These are phyloP conservation scores for Penicillium rolfsii DNA, from an alignment of 2,329 filamentous ascomycete genomes.

Conservation along the genomic window DNA sequence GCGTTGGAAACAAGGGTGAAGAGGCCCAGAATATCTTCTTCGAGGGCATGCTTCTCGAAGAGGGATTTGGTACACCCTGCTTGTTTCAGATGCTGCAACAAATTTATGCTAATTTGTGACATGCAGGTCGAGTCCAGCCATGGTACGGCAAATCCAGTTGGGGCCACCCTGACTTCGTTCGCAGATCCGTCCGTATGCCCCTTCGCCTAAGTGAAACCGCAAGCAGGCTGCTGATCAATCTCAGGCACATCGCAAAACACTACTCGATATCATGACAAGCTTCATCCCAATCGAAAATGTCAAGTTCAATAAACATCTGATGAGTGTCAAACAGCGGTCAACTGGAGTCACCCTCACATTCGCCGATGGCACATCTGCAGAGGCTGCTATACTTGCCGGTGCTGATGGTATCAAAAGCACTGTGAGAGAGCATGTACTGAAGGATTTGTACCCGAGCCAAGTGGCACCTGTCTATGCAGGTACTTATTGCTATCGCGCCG, in stretches of 20 bases:
- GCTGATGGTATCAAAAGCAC: conserved; percentile 17
- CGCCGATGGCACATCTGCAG: background rate
- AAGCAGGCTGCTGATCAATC: conserved; percentile 7
- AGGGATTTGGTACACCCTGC: conserved; percentile 8
- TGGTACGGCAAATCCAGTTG: conserved; percentile 20
- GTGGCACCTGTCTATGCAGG: conserved; percentile 19
- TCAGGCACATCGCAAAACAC: conserved; percentile 16
- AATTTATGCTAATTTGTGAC: background rate
- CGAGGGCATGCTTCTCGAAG: conserved; percentile 15
- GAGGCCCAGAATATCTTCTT: conserved; percentile 13
- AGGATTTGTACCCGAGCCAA: conserved; percentile 10
- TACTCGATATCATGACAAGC: conserved; percentile 17
- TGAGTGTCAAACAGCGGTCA: conserved; percentile 12
- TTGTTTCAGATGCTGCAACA: background rate
- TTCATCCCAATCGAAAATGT: conserved; percentile 20
- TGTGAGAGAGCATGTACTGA: conserved; percentile 14
- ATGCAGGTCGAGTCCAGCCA: conserved; percentile 5
- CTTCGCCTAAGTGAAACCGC: conserved; percentile 3
- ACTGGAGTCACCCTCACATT: background rate
- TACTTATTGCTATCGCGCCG: conserved; percentile 19
- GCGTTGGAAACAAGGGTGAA: conserved; percentile 15
- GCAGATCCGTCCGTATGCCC: conserved; percentile 16
- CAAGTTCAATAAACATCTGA: conserved; percentile 18
- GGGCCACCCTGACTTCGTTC: conserved; percentile 19
- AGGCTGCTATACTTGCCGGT: conserved; percentile 12